Evolutionary conservation across 805 yeast genomes (phyloP), one percentile per base, ranked within the genome.

Genomic region (Yamadazyma insecticola): DNA sequence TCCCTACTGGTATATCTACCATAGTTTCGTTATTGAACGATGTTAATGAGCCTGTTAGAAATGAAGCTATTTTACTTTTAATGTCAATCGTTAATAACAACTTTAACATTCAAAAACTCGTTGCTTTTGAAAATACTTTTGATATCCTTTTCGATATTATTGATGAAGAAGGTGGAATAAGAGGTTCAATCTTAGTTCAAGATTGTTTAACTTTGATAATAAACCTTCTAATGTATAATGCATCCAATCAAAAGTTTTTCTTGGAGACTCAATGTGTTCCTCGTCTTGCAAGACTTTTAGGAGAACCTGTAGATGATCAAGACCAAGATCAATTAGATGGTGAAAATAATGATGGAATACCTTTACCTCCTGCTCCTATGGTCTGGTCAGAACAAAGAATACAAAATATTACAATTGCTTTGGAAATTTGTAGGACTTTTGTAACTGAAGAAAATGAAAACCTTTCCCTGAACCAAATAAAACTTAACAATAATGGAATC

Each of bases 121-220:
- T 94, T 7, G 98, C 95, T 0, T 92, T 92, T 51, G 97, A 92
- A 52, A 89, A 86, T 44, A 81, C 94, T 0, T 89, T 92, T 50
- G 96, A 87, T 39, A 76, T 70, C 38, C 57, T 88, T 9, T 89
- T 90, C 47, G 68, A 64, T n/a, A 81, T 92, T 10, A 78, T 90
- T 15, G 78, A 76, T 11, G 83, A 78, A 40, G 97, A 89, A 55
- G 96, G 96, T 19, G 95, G 95, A 3, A 70, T 87, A 11, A 71
- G 88, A 32, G 97, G 95, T 7, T 86, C 92, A 13, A 70, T 87
- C 20, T 77, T 87, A n/a, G 95, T 89, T 6, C 92, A 85, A 50
- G 97, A 92, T 56, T 85, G 95, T 53, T 61, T 94, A 32, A 74
- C 87, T 0, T 60, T 92, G 27, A 63, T 90, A 6, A 70, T 81